Percentiles rank a stretch among this genome's conserved stretches.
Conservation (phyloP, 2,329 filamentous ascomycete genomes). For the Periconia sp. region DNA sequence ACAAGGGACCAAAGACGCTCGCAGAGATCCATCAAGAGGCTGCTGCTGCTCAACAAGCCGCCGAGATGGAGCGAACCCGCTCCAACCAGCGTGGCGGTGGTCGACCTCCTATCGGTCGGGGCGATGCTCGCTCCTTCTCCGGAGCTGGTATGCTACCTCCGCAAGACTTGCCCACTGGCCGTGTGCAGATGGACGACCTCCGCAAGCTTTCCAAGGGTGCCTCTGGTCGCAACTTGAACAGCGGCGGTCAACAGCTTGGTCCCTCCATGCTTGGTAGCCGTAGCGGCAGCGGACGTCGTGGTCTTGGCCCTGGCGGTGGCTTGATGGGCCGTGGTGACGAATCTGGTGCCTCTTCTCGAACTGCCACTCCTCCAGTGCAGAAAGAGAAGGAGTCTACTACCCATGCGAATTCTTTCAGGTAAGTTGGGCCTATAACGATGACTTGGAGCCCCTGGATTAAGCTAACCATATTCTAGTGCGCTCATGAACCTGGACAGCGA, state of each 20-base stretch:
- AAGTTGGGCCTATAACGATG: slow-evolving; percentile 48
- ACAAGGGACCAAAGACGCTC: slow-evolving; percentile 97
- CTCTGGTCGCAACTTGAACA: slow-evolving; percentile 63
- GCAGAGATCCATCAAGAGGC: slow-evolving; percentile 88
- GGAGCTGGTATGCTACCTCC: slow-evolving; percentile 73
- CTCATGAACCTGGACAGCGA: slow-evolving; percentile 61
- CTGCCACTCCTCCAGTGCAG: slow-evolving; percentile 78
- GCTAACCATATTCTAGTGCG: slow-evolving; percentile 50
- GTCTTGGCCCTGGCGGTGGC: slow-evolving; percentile 74
- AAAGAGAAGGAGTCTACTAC: slow-evolving; percentile 71
- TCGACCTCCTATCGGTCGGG: slow-evolving; percentile 77
- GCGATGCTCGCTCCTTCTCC: slow-evolving; percentile 85
- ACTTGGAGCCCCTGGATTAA: background rate
- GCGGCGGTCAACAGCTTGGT: slow-evolving; percentile 68
- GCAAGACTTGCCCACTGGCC: slow-evolving; percentile 74
- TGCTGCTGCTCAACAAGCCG: slow-evolving; percentile 78
- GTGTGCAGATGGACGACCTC: slow-evolving; percentile 89
- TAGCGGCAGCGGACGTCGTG: slow-evolving; percentile 84
- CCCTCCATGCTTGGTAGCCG: slow-evolving; percentile 87
- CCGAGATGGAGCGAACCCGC: slow-evolving; percentile 68
- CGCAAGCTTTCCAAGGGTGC: slow-evolving; percentile 74
- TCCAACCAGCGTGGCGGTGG: slow-evolving; percentile 70
- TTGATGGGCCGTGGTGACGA: slow-evolving; percentile 76
- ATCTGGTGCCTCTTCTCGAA: slow-evolving; percentile 85
- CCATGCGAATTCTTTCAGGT: slow-evolving; percentile 90